Conservation (phyloP, 2,329 filamentous ascomycete species). For the Penicillium sclerotiorum region DNA sequence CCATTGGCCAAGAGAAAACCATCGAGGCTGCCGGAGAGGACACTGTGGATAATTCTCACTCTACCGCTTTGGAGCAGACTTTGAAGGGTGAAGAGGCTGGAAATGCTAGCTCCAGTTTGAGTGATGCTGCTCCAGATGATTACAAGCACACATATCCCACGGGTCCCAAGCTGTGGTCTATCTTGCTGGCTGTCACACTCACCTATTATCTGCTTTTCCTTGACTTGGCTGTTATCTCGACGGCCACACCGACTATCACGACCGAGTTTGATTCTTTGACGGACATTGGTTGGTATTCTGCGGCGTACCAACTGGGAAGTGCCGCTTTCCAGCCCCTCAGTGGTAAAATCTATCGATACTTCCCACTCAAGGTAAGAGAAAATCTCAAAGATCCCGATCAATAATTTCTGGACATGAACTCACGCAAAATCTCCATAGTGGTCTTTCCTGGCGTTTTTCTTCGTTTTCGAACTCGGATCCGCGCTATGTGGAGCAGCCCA, state of each 20-base stretch:
- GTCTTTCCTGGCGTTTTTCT: constrained; percentile 33
- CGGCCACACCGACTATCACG: constrained; percentile 27
- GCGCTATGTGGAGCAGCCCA: constrained; percentile 26
- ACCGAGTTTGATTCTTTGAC: constrained; percentile 25
- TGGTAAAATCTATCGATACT: constrained; percentile 30
- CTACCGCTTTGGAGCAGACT: too few relatives aligned
- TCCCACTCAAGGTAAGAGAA: constrained; percentile 21
- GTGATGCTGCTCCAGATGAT: too few relatives aligned
- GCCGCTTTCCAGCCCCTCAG: constrained; percentile 27
- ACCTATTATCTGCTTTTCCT: constrained; percentile 29
- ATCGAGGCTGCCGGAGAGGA: too few relatives aligned
- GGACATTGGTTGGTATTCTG: constrained; percentile 25
- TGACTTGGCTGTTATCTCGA: constrained; percentile 25
- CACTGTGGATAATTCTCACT: too few relatives aligned
- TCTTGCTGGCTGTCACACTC: constrained; percentile 27
- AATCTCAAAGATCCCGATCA: too few relatives aligned
- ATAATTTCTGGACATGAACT: not conserved
- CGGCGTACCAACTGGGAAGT: constrained; percentile 27
- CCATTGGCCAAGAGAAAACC: too few relatives aligned
- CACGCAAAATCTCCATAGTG: constrained; percentile 24
- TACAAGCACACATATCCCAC: constrained; percentile 6
- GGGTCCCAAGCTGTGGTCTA: constrained; percentile 17
- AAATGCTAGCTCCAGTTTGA: too few relatives aligned
- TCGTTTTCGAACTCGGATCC: constrained; percentile 36
- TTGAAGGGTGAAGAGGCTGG: too few relatives aligned